Conservation (phyloP, 176 grass and related monocot species). For the Aechmea fasciata region DNA sequence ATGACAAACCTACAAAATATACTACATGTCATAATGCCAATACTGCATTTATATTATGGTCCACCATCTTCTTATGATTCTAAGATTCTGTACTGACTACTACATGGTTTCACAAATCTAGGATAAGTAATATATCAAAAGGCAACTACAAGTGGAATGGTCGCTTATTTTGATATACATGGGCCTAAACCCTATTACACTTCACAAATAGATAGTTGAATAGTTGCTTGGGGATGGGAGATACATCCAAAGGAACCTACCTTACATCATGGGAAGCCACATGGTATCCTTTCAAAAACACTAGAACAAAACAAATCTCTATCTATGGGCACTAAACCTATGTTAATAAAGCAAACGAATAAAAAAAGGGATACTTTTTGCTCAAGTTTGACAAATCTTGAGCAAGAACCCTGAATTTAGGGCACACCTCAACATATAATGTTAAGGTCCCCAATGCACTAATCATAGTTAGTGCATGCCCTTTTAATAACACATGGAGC, state of each 20-base stretch:
- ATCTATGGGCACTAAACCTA: background rate
- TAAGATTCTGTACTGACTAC: background rate
- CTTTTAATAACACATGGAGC: conserved; percentile 6
- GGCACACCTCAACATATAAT: background rate
- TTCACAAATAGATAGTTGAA: background rate
- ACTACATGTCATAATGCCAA: background rate
- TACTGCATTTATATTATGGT: background rate
- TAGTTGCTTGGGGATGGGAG: background rate
- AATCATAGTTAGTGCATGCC: background rate
- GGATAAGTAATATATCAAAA: background rate
- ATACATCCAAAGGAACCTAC: background rate
- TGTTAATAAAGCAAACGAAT: background rate
- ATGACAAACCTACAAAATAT: too few relatives aligned
- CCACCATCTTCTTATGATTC: background rate
- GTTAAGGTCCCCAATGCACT: background rate
- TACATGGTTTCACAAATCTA: background rate
- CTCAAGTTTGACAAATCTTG: conserved; percentile 1
- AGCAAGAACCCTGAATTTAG: background rate
- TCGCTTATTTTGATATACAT: background rate
- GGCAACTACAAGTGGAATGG: too few relatives aligned
- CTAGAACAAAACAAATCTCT: background rate
- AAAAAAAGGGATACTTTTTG: background rate
- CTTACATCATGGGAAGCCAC: background rate
- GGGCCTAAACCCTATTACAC: background rate
- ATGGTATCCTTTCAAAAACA: background rate